Conservation (phyloP, 495 filamentous ascomycete genomes). For the Talaromyces trachyspermus region DNA sequence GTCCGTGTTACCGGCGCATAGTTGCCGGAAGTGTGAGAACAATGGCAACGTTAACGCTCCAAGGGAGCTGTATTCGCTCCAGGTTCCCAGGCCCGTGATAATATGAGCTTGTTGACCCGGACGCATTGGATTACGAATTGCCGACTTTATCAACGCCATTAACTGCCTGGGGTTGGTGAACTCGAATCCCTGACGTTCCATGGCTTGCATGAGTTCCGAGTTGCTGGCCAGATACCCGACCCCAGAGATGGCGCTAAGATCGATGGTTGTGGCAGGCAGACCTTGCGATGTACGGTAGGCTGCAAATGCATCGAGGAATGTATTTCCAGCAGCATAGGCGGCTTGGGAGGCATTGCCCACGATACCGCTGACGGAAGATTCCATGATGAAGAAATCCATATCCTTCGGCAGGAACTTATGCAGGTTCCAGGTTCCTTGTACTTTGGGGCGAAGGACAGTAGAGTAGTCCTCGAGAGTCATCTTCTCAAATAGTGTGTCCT, state of each 20-base stretch:
- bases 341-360: conserved; percentile 48
- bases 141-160: no score
- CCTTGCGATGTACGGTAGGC: conserved; percentile 18
- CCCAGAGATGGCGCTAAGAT: conserved; percentile 22
- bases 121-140: no score
- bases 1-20: no score
- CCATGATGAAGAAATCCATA: conserved; percentile 55
- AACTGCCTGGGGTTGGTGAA: no score
- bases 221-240: conserved; percentile 20
- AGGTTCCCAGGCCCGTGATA: no score
- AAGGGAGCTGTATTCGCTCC: no score
- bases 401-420: conserved; percentile 8
- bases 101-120: no score
- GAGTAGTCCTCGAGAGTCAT: conserved; percentile 16
- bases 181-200: no score
- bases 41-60: no score
- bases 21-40: no score
- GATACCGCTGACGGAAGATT: conserved; percentile 47
- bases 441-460: conserved; percentile 9
- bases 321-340: conserved; percentile 54
- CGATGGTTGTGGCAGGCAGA: conserved; percentile 19
- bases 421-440: conserved; percentile 13
- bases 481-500: conserved; percentile 16
- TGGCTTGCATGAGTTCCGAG: no score
- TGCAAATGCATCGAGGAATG: conserved; percentile 37